phyloP scores from a whole-genome alignment of 768 basidiomycete genomes.

The Lentinus brumalis region DNA sequence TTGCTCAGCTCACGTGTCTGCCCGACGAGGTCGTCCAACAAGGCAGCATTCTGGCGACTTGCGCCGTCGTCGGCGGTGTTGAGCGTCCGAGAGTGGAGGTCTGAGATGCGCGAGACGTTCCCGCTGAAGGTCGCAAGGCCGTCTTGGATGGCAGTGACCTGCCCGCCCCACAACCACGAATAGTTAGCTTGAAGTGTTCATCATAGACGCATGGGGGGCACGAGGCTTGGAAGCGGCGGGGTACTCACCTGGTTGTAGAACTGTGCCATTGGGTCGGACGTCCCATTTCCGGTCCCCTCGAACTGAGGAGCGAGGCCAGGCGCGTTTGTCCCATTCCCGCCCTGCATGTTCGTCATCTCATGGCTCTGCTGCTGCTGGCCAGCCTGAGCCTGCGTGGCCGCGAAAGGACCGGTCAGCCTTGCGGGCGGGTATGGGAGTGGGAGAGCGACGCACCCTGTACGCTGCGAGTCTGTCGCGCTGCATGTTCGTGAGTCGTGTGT shows the following conservation, averaged over 20 bases:
- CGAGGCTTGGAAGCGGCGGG: neutral
- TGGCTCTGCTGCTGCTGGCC: slow-evolving; percentile 28
- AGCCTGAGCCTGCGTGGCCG: slow-evolving; percentile 30
- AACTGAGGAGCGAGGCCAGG: slow-evolving; percentile 17
- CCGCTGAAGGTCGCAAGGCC: slow-evolving; percentile 64
- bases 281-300: slow-evolving; percentile 25
- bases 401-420: slow-evolving; percentile 9
- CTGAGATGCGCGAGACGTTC: slow-evolving; percentile 68
- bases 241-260: slow-evolving; percentile 36
- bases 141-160: slow-evolving; percentile 82
- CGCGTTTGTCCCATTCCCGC: slow-evolving; percentile 16
- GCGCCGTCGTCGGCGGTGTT: slow-evolving; percentile 75
- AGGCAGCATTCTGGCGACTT: slow-evolving; percentile 57
- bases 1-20: slow-evolving; percentile 73
- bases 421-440: neutral
- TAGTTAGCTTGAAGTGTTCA: neutral
- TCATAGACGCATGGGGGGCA: neutral
- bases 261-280: slow-evolving; percentile 29
- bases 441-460: slow-evolving; percentile 26
- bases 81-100: slow-evolving; percentile 73
- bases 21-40: slow-evolving; percentile 68
- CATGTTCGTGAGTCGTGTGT: slow-evolving; percentile 26
- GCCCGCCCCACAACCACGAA: neutral
- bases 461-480: slow-evolving; percentile 31
- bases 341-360: slow-evolving; percentile 32